A percentile compares a stretch with the other conserved stretches of the same genome.
phyloP scores from a whole-genome alignment of 305 asterid species.

The Salvia sclarea region DNA sequence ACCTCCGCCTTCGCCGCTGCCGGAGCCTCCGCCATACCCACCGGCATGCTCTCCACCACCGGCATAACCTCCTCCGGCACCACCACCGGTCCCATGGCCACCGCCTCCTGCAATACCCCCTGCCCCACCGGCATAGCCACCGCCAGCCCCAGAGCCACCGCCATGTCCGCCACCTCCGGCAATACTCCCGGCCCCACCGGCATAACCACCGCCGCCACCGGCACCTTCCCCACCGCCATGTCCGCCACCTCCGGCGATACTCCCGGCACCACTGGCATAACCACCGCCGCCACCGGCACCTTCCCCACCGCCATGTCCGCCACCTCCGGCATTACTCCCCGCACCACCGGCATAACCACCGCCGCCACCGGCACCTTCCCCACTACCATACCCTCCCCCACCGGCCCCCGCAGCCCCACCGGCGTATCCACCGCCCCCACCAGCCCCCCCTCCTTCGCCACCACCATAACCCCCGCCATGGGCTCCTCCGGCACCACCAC shows the following conservation, averaged over 20 bases:
- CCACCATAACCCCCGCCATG: constrained; percentile 46
- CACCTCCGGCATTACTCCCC: constrained; percentile 26
- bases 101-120: constrained; percentile 32
- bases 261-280: constrained; percentile 36
- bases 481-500: constrained; percentile 38
- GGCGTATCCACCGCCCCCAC: constrained; percentile 40
- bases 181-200: constrained; percentile 16
- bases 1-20: constrained; percentile 55
- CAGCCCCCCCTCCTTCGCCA: constrained; percentile 47
- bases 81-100: constrained; percentile 51
- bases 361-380: constrained; percentile 40
- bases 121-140: constrained; percentile 36
- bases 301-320: constrained; percentile 45
- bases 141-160: constrained; percentile 39
- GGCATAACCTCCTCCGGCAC: constrained; percentile 41
- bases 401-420: constrained; percentile 39
- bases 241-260: constrained; percentile 41
- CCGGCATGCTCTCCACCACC: constrained; percentile 39
- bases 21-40: constrained; percentile 47
- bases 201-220: constrained; percentile 34
- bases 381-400: constrained; percentile 44
- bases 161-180: constrained; percentile 42
- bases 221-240: constrained; percentile 40
- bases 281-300: constrained; percentile 51
- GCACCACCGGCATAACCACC: constrained; percentile 38